Evolutionary conservation across 192 early-diverging fungal species (phyloP).

Genomic region (Mortierella alpina): DNA sequence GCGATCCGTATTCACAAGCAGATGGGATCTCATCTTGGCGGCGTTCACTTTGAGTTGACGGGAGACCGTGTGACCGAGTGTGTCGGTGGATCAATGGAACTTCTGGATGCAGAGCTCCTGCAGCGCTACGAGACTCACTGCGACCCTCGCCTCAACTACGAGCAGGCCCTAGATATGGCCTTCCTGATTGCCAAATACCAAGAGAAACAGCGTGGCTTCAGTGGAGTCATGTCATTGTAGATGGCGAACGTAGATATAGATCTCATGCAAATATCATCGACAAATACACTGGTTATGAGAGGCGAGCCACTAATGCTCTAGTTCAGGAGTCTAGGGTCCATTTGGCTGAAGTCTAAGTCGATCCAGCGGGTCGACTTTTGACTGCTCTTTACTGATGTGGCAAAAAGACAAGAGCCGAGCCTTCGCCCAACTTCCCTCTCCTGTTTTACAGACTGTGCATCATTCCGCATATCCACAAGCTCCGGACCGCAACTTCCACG

Average conservation of each 20-base stretch:
- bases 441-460: background rate
- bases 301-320: no score
- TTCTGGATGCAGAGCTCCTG: conserved; percentile 82
- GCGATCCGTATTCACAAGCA: conserved; percentile 87
- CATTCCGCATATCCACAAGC: background rate
- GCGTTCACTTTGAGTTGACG: conserved; percentile 98
- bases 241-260: background rate
- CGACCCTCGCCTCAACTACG: conserved; percentile 97
- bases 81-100: conserved; percentile 97
- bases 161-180: conserved; percentile 96
- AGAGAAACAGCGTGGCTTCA: conserved; percentile 62
- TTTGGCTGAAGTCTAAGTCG: no score
- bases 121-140: conserved; percentile 97
- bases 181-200: conserved; percentile 95
- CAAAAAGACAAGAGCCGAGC: background rate
- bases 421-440: background rate
- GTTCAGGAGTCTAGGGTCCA: no score
- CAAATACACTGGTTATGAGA: background rate
- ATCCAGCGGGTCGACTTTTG: background rate
- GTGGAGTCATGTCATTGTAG: conserved; percentile 37
- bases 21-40: conserved; percentile 78
- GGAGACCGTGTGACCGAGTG: conserved; percentile 98
- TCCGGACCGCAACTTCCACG: no score
- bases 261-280: background rate
- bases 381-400: background rate